Conservation (phyloP, 2,329 filamentous ascomycete genomes). For the Fusarium longipes region DNA sequence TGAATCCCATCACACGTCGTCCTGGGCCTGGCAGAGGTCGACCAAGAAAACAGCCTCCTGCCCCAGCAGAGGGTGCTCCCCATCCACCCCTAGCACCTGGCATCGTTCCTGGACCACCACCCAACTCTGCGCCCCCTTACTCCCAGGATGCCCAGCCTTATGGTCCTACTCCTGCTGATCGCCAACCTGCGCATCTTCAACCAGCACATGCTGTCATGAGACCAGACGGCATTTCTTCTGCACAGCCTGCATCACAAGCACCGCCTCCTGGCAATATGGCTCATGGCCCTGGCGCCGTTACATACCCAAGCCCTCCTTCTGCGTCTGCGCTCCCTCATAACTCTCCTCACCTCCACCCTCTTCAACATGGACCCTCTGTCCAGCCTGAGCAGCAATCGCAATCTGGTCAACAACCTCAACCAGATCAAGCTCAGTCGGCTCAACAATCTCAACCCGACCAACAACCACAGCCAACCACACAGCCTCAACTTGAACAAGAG, state of each 20-base stretch:
- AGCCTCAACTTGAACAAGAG: background rate
- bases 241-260: background rate
- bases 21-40: slow-evolving; percentile 68
- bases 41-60: slow-evolving; percentile 59
- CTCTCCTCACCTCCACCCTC: slow-evolving; percentile 39
- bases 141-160: slow-evolving; percentile 11
- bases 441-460: slow-evolving; percentile 18
- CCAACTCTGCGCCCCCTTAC: slow-evolving; percentile 10
- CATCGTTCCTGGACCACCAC: slow-evolving; percentile 16
- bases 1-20: slow-evolving; percentile 69
- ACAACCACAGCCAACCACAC: slow-evolving; percentile 4
- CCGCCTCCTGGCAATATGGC: background rate
- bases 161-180: background rate
- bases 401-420: slow-evolving; percentile 16
- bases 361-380: slow-evolving; percentile 30
- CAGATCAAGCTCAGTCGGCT: background rate
- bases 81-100: slow-evolving; percentile 20
- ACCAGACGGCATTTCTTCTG: slow-evolving; percentile 1
- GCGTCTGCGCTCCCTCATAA: slow-evolving; percentile 27
- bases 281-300: slow-evolving; percentile 11
- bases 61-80: slow-evolving; percentile 18
- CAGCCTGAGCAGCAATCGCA: slow-evolving; percentile 11
- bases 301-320: slow-evolving; percentile 40
- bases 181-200: background rate
- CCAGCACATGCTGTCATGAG: slow-evolving; percentile 8